phyloP scores from a whole-genome alignment of 169 alveolate species.

The Blepharisma undulans region DNA sequence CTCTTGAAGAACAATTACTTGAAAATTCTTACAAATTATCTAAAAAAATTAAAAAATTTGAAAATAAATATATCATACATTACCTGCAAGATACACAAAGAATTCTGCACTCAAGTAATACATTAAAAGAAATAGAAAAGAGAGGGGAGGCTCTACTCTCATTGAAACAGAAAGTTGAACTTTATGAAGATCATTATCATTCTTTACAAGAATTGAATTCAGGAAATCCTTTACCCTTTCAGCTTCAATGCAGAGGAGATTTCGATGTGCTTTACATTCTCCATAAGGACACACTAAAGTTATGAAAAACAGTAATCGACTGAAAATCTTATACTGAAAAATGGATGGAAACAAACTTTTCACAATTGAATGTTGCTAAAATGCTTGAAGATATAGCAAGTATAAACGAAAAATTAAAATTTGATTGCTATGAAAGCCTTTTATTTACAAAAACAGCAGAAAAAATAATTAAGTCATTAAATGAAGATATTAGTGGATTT shows the following conservation, averaged over 20 bases:
- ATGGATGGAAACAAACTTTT: conserved; percentile 63
- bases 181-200: conserved; percentile 58
- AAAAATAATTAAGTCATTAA: conserved; percentile 40
- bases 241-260: conserved; percentile 57
- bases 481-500: conserved; percentile 52
- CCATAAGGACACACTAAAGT: conserved; percentile 56
- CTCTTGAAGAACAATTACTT: conserved; percentile 62
- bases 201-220: conserved; percentile 40
- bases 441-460: conserved; percentile 47
- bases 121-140: conserved; percentile 64
- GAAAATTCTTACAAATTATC: conserved; percentile 49
- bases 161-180: conserved; percentile 61
- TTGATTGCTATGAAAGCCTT: neutral
- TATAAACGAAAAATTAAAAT: conserved; percentile 36
- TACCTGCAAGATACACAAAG: conserved; percentile 58
- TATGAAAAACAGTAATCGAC: conserved; percentile 65
- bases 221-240: conserved; percentile 20
- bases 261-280: conserved; percentile 47
- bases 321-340: conserved; percentile 63
- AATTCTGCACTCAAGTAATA: conserved; percentile 58
- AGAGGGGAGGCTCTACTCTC: conserved; percentile 66
- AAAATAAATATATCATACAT: conserved; percentile 61
- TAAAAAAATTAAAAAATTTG: conserved; percentile 66
- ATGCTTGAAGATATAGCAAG: conserved; percentile 51
- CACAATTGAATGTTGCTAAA: conserved; percentile 50